A percentile compares a stretch with the other conserved stretches of the same genome.
Evolutionary conservation across 2,329 filamentous ascomycete species (phyloP).

Genomic region (Aspergillus costaricaensis): DNA sequence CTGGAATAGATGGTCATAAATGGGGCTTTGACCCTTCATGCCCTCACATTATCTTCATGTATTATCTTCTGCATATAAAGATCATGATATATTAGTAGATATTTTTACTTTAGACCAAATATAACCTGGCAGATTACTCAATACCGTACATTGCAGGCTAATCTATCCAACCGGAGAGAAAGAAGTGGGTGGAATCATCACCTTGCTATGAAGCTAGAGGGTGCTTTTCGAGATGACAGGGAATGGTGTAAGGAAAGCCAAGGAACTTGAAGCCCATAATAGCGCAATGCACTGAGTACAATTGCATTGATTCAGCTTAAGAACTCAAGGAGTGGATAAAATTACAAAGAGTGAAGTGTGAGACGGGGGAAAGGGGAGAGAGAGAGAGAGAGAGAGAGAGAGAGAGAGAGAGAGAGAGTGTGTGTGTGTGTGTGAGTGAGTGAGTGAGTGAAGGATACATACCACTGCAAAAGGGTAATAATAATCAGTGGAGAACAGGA

Average conservation of each 20-base stretch:
- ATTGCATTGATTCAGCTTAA: no score
- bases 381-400: no score
- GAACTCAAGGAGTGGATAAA: no score
- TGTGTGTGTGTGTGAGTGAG: no score
- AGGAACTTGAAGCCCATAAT: no score
- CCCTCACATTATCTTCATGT: slow-evolving; percentile 9
- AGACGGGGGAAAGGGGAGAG: no score
- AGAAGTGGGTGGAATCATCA: background rate
- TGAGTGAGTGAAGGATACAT: no score
- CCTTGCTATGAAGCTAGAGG: background rate
- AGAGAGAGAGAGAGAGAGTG: no score
- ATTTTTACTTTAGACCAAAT: background rate
- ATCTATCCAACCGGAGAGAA: background rate
- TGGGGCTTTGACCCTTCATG: background rate
- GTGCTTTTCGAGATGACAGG: no score
- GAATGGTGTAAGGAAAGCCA: no score
- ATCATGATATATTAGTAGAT: slow-evolving; percentile 10
- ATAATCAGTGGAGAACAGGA: background rate
- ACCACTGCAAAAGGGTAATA: background rate
- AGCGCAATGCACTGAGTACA: no score
- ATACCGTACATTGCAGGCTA: background rate
- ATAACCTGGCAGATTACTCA: background rate
- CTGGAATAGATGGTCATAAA: slow-evolving; percentile 9
- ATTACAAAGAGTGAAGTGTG: no score
- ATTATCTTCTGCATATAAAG: slow-evolving; percentile 21